Conservation (phyloP, 2,329 filamentous ascomycete genomes). For the Aspergillus thermomutatus region DNA sequence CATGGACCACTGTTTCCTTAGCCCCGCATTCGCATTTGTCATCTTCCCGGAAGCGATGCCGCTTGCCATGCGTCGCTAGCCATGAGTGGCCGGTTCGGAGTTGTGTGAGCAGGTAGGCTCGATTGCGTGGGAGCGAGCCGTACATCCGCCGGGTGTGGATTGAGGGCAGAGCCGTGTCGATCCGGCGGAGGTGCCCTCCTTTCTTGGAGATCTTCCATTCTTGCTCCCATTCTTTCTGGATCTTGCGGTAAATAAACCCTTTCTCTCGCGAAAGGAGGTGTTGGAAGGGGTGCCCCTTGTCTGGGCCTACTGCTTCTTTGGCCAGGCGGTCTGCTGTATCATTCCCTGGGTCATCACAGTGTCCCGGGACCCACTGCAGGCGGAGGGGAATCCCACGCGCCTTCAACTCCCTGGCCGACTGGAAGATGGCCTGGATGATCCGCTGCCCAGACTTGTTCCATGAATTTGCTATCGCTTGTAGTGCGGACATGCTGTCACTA, state of each 20-base stretch:
- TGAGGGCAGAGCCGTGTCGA: slow-evolving; percentile 6
- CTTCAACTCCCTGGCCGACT: slow-evolving; percentile 11
- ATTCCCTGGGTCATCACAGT: slow-evolving; percentile 4
- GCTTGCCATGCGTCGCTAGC: slow-evolving; percentile 15
- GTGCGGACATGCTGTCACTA: slow-evolving; percentile 16
- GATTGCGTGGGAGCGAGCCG: slow-evolving; percentile 11
- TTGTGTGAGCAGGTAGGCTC: slow-evolving; percentile 17
- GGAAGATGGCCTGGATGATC: slow-evolving; percentile 17
- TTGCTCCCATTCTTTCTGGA: slow-evolving; percentile 3
- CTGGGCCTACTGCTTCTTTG: slow-evolving; percentile 8
- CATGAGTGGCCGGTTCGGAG: slow-evolving; percentile 19
- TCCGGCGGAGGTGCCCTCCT: slow-evolving; percentile 8
- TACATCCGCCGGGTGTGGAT: slow-evolving; percentile 9
- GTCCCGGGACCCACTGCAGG: slow-evolving; percentile 10
- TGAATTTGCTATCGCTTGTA: slow-evolving; percentile 15
- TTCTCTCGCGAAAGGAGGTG: slow-evolving; percentile 11
- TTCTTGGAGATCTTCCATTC: slow-evolving; percentile 14
- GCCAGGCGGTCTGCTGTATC: slow-evolving; percentile 8
- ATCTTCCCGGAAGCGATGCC: slow-evolving; percentile 2
- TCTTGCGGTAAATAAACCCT: slow-evolving; percentile 3
- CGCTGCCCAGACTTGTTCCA: slow-evolving; percentile 17
- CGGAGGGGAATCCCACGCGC: slow-evolving; percentile 7
- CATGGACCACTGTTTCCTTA: slow-evolving; percentile 17
- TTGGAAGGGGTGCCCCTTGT: slow-evolving; percentile 10
- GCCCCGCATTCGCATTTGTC: slow-evolving; percentile 18